Evolutionary conservation across 2,329 filamentous ascomycete genomes (phyloP).

Genomic region (Fusarium sulawesiense): DNA sequence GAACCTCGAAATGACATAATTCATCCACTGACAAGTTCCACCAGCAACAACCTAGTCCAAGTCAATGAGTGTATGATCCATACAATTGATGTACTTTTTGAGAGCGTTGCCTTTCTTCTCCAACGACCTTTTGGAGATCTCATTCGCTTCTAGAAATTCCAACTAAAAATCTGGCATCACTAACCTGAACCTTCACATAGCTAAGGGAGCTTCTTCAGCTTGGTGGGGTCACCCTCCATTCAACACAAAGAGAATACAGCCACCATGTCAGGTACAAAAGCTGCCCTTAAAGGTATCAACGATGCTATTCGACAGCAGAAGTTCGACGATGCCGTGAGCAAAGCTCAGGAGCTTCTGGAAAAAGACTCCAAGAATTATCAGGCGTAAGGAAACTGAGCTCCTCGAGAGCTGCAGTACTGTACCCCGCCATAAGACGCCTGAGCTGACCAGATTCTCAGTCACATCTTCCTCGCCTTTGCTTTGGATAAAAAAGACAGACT

Average conservation of each 20-base stretch:
- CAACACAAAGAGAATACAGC: conserved; percentile 19
- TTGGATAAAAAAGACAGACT: conserved; percentile 79
- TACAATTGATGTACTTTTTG: conserved; percentile 3
- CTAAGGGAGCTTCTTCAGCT: conserved; percentile 5
- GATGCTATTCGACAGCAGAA: conserved; percentile 81
- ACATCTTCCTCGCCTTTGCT: conserved; percentile 89
- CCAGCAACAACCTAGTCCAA: conserved; percentile 3
- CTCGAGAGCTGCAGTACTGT: conserved; percentile 13
- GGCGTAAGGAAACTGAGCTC: conserved; percentile 63
- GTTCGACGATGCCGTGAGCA: conserved; percentile 78
- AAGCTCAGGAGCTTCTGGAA: conserved; percentile 75
- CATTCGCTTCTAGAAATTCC: neutral
- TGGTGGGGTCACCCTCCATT: conserved; percentile 39
- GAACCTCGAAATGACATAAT: conserved; percentile 32
- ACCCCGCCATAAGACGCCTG: conserved; percentile 20
- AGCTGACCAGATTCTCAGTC: conserved; percentile 57
- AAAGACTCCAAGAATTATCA: conserved; percentile 85
- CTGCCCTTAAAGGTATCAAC: conserved; percentile 83
- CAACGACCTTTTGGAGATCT: neutral
- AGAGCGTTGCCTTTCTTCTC: neutral
- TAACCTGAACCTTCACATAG: neutral
- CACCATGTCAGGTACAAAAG: conserved; percentile 71
- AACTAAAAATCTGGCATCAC: neutral
- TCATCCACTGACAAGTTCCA: conserved; percentile 18
- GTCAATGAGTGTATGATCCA: conserved; percentile 17